Conservation (phyloP, 768 basidiomycete genomes). For the Leccinum subtestaceum region DNA sequence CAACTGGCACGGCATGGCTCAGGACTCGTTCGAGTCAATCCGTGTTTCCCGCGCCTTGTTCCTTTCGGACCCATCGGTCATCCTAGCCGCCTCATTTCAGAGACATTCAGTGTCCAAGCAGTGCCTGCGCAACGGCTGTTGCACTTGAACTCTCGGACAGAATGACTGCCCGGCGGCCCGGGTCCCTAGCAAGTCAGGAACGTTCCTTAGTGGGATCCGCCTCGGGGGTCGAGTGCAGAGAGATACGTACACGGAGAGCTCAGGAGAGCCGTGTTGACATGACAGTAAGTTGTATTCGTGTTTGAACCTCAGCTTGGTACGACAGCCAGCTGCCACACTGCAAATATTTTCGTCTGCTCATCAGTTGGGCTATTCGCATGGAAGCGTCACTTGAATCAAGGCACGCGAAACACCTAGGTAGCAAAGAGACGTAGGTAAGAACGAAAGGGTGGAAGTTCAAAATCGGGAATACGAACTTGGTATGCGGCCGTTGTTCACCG, state of each 20-base stretch:
- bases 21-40: neutral
- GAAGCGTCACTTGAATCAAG: neutral
- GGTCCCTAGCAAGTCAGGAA: neutral
- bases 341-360: neutral
- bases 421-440: neutral
- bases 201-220: neutral
- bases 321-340: neutral
- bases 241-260: neutral
- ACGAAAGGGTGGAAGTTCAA: neutral
- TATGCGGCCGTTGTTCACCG: conserved; percentile 1
- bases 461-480: neutral
- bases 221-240: neutral
- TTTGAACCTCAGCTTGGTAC: neutral
- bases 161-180: neutral
- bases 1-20: neutral
- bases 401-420: neutral
- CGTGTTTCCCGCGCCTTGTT: neutral
- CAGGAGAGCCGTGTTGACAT: neutral
- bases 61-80: neutral
- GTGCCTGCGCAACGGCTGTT: neutral
- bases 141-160: neutral
- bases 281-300: neutral
- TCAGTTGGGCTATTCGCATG: neutral
- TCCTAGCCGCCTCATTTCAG: neutral
- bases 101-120: neutral